Conservation (phyloP, 2,329 filamentous ascomycete genomes). For the Alternaria postmessia region DNA sequence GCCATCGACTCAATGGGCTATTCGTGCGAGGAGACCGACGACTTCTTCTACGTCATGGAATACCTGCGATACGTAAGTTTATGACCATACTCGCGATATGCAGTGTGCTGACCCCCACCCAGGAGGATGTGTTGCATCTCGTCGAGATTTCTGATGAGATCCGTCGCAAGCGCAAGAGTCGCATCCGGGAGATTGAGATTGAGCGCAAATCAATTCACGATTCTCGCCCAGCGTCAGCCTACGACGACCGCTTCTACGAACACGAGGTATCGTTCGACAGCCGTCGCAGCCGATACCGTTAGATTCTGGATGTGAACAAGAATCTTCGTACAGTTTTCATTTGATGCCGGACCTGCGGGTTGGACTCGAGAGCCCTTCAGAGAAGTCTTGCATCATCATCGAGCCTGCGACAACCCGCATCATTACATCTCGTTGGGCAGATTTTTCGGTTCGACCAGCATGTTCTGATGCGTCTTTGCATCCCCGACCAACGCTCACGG, state of each 20-base stretch:
- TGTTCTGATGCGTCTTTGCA: conserved; percentile 15
- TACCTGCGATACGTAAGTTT: conserved; percentile 84
- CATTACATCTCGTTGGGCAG: conserved; percentile 27
- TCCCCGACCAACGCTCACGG: neutral
- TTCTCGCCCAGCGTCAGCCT: conserved; percentile 54
- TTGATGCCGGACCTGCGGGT: conserved; percentile 10
- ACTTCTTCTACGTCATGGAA: conserved; percentile 91
- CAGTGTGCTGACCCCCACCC: conserved; percentile 22
- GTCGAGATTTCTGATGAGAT: conserved; percentile 86
- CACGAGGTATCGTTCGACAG: conserved; percentile 72
- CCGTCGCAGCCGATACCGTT: conserved; percentile 49
- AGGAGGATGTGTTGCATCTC: conserved; percentile 88
- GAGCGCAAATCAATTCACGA: conserved; percentile 65
- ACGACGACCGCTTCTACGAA: conserved; percentile 72
- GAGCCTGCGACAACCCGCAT: conserved; percentile 18
- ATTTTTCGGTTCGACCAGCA: conserved; percentile 17
- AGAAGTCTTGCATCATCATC: conserved; percentile 14
- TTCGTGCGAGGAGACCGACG: conserved; percentile 87
- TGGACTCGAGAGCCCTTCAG: conserved; percentile 14
- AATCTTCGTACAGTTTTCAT: conserved; percentile 11
- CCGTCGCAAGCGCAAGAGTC: conserved; percentile 68
- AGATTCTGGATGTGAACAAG: conserved; percentile 15
- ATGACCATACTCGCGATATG: neutral
- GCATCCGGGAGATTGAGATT: conserved; percentile 68
- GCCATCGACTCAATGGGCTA: conserved; percentile 87